phyloP scores from a whole-genome alignment of 495 filamentous ascomycete species.

The Stereocaulon alpinum region DNA sequence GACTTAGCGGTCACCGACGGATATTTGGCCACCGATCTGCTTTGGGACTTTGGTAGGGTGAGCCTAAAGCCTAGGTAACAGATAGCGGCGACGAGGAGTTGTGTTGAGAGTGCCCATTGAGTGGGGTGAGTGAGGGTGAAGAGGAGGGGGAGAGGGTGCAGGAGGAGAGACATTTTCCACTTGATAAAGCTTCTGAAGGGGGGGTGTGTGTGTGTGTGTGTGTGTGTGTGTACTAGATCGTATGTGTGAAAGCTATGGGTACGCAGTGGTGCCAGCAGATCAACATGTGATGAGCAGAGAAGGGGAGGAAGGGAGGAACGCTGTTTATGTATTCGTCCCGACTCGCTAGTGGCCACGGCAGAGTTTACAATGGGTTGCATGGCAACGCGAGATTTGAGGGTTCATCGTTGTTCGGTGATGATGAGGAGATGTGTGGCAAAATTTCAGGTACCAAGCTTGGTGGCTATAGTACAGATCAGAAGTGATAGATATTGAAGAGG shows the following conservation, averaged over 20 bases:
- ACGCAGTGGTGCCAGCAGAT: slow-evolving; percentile 3
- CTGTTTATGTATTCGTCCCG: too few relatives aligned
- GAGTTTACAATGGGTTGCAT: too few relatives aligned
- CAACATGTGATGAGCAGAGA: slow-evolving; percentile 5
- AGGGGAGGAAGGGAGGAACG: neutral
- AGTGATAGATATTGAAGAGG: too few relatives aligned
- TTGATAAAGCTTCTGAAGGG: neutral
- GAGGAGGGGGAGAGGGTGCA: neutral
- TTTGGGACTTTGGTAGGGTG: neutral
- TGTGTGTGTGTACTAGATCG: neutral
- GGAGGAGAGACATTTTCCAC: neutral
- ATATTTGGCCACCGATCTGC: neutral
- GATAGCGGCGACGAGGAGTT: neutral
- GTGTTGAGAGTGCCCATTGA: neutral
- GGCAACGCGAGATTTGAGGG: too few relatives aligned
- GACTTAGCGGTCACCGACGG: neutral
- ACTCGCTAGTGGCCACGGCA: too few relatives aligned
- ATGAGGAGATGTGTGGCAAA: too few relatives aligned
- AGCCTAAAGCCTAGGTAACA: neutral
- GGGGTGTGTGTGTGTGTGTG: neutral
- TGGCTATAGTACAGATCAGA: too few relatives aligned
- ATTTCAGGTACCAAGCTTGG: too few relatives aligned
- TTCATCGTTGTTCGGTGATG: too few relatives aligned
- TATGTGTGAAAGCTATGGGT: slow-evolving; percentile 1
- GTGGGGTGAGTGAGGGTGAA: neutral